These are phyloP conservation scores for Gonium pectorale DNA, from an alignment of 139 green algal genomes.

Conservation along the genomic window DNA sequence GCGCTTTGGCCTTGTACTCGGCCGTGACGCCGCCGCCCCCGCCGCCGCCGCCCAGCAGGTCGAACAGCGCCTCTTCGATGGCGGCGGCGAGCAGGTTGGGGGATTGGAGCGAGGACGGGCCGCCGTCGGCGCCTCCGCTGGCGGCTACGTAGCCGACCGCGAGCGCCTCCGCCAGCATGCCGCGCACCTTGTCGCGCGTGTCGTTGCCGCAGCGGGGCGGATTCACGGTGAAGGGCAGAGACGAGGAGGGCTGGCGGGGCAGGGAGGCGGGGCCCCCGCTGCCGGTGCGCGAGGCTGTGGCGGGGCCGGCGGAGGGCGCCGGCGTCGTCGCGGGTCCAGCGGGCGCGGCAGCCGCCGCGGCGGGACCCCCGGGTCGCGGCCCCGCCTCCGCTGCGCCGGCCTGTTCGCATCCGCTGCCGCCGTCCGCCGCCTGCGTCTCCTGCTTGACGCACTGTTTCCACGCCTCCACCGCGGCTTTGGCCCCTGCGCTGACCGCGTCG, in stretches of 20 bases:
- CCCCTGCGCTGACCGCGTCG: slow-evolving; percentile 60
- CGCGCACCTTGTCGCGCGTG: slow-evolving; percentile 71
- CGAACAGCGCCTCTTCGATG: slow-evolving; percentile 70
- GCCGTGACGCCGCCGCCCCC: slow-evolving; percentile 49
- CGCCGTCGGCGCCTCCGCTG: not conserved
- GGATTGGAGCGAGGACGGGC: slow-evolving; percentile 42
- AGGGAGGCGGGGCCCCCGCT: not conserved
- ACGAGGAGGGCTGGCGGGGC: slow-evolving; percentile 23
- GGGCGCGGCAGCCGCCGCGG: not conserved
- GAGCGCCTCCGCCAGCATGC: slow-evolving; percentile 64
- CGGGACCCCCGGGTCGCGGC: too few species aligned
- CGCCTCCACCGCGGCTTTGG: slow-evolving; percentile 65
- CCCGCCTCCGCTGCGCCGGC: not conserved
- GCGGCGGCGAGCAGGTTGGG: slow-evolving; percentile 47
- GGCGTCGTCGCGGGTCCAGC: not conserved
- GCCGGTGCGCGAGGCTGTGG: not conserved
- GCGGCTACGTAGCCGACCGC: not conserved
- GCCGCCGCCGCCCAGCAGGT: slow-evolving; percentile 52
- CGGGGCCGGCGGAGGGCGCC: not conserved
- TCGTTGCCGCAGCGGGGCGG: slow-evolving; percentile 61
- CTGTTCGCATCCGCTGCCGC: not conserved
- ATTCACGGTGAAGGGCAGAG: not conserved
- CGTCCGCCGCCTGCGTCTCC: slow-evolving; percentile 43
- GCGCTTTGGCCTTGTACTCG: slow-evolving; percentile 95
- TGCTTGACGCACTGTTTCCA: slow-evolving; percentile 82